Conservation (phyloP, 2,329 filamentous ascomycete species). For the Pleurostoma richardsiae region DNA sequence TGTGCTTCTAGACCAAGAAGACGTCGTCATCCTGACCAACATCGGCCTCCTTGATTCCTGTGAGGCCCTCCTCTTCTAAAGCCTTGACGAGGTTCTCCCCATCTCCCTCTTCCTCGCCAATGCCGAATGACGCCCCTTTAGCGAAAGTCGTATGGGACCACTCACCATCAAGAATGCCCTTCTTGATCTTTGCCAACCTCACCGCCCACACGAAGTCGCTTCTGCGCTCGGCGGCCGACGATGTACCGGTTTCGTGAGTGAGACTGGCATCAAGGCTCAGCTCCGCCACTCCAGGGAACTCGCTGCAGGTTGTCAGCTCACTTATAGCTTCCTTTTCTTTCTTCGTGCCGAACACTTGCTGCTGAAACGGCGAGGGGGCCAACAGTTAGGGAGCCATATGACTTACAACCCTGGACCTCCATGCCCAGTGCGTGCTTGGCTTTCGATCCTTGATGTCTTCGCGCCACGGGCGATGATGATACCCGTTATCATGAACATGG, state of each 20-base stretch:
- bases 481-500: slow-evolving; percentile 3
- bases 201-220: slow-evolving; percentile 6
- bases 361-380: no score
- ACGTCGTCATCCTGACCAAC: not conserved
- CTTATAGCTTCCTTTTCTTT: no score
- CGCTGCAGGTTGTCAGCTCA: not conserved
- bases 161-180: slow-evolving; percentile 1
- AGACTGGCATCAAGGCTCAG: not conserved
- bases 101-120: not conserved
- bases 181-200: slow-evolving; percentile 2
- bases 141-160: slow-evolving; percentile 1
- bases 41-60: not conserved
- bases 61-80: not conserved
- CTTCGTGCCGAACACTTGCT: no score
- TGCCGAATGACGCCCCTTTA: not conserved
- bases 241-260: not conserved
- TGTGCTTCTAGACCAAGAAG: not conserved
- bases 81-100: not conserved
- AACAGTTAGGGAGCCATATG: no score
- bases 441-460: not conserved
- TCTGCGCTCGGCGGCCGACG: not conserved
- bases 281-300: not conserved
- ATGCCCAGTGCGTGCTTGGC: not conserved
- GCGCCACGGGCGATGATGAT: not conserved
- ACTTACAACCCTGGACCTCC: not conserved